phyloP scores from a whole-genome alignment of 202 grass and related monocot genomes.

The Saccharum hybrid region DNA sequence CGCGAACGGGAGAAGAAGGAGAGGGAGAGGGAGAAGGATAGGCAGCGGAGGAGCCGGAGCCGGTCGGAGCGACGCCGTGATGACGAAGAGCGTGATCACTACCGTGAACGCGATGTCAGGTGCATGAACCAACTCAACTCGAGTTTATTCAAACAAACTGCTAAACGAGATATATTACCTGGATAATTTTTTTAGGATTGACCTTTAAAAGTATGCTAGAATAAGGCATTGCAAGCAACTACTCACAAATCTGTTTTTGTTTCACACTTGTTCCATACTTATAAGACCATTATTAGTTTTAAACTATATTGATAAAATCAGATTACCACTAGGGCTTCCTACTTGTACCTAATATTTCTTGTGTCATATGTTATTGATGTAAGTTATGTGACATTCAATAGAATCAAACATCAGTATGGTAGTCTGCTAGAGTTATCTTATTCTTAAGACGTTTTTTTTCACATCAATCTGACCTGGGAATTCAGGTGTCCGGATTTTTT shows the following conservation, averaged over 20 bases:
- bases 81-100: constrained; percentile 61
- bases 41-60: constrained; percentile 53
- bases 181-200: neutral
- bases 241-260: neutral
- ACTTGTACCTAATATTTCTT: neutral
- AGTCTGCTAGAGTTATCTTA: constrained; percentile 53
- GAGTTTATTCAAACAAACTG: neutral
- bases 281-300: neutral
- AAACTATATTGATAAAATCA: neutral
- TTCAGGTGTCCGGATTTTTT: constrained; percentile 55
- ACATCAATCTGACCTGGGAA: constrained; percentile 50
- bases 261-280: neutral
- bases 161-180: neutral
- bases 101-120: constrained; percentile 59
- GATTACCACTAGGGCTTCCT: neutral
- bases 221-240: neutral
- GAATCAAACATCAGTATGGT: constrained; percentile 16
- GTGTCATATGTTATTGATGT: neutral
- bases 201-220: neutral
- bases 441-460: constrained; percentile 48
- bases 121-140: constrained; percentile 18
- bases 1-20: constrained; percentile 45
- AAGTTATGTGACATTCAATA: neutral
- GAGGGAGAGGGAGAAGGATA: constrained; percentile 48
- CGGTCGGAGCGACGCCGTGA: constrained; percentile 67